Conservation (phyloP, 2,329 filamentous ascomycete genomes). For the Diaporthe australafricana region DNA sequence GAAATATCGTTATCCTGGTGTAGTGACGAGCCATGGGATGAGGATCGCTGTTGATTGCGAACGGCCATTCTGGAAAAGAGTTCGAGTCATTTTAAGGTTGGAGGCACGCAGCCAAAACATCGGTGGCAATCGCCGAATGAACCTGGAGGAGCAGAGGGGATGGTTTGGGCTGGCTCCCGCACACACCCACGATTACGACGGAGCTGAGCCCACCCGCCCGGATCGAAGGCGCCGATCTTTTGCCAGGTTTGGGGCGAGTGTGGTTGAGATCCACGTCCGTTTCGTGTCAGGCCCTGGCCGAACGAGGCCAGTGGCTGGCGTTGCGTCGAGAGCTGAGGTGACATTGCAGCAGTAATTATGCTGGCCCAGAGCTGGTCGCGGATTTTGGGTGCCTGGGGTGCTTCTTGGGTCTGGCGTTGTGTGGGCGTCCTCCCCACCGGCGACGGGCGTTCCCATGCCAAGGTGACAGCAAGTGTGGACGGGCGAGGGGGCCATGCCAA, state of each 20-base stretch:
- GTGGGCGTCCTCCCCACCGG: background rate
- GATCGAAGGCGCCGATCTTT: background rate
- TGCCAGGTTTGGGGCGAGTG: background rate
- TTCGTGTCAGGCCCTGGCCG: conserved; percentile 7
- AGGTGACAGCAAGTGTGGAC: background rate
- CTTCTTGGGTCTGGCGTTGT: background rate
- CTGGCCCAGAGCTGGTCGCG: background rate
- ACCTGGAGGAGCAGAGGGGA: background rate
- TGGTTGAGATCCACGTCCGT: background rate
- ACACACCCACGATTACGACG: background rate
- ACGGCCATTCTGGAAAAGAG: background rate
- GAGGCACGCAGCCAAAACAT: background rate
- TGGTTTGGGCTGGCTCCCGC: background rate
- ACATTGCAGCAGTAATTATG: background rate
- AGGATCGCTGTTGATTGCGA: background rate
- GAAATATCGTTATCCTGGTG: too few species aligned
- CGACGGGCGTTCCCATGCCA: conserved; percentile 16
- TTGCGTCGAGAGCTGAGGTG: background rate
- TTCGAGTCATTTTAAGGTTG: conserved; percentile 12
- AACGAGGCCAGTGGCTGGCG: background rate
- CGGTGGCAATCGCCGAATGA: background rate
- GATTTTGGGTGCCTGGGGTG: too few species aligned
- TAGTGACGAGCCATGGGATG: too few species aligned
- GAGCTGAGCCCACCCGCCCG: background rate
- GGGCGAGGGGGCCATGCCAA: background rate